A percentile compares a stretch with the other conserved stretches of the same genome.
phyloP scores from a whole-genome alignment of 2,329 filamentous ascomycete genomes.

The Ambrosiella beaveri region DNA sequence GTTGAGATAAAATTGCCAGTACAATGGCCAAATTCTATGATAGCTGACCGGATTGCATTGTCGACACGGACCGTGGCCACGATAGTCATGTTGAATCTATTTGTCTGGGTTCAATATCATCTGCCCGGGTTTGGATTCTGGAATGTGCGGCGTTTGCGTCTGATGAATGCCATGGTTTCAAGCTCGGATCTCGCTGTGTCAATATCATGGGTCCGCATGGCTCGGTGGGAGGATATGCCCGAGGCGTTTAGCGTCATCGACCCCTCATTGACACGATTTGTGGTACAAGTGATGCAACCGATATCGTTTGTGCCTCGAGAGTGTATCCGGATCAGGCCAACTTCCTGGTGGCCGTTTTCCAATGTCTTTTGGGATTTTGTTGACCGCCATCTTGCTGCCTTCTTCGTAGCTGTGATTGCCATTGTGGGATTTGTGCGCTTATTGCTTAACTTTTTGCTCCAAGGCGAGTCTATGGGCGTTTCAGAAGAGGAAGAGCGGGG shows the following conservation, averaged over 20 bases:
- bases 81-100: conserved; percentile 53
- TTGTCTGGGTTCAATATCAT: conserved; percentile 60
- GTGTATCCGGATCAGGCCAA: conserved; percentile 44
- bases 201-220: conserved; percentile 5
- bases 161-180: background rate
- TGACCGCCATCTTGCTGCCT: conserved; percentile 38
- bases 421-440: conserved; percentile 47
- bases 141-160: background rate
- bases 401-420: conserved; percentile 45
- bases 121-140: conserved; percentile 38
- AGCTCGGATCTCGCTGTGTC: background rate
- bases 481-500: conserved; percentile 28
- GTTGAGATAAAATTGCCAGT: conserved; percentile 11
- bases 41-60: conserved; percentile 46
- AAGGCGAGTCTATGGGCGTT: conserved; percentile 36
- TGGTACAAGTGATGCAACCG: conserved; percentile 59
- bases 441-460: conserved; percentile 58
- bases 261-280: conserved; percentile 51
- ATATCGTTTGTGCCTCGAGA: conserved; percentile 54
- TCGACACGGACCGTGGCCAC: conserved; percentile 62
- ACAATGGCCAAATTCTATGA: conserved; percentile 41
- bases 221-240: background rate
- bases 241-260: conserved; percentile 65
- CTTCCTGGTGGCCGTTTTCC: conserved; percentile 23
- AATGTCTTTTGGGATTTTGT: conserved; percentile 43